Conservation (phyloP, 495 filamentous ascomycete genomes). For the Penicillium parvum region DNA sequence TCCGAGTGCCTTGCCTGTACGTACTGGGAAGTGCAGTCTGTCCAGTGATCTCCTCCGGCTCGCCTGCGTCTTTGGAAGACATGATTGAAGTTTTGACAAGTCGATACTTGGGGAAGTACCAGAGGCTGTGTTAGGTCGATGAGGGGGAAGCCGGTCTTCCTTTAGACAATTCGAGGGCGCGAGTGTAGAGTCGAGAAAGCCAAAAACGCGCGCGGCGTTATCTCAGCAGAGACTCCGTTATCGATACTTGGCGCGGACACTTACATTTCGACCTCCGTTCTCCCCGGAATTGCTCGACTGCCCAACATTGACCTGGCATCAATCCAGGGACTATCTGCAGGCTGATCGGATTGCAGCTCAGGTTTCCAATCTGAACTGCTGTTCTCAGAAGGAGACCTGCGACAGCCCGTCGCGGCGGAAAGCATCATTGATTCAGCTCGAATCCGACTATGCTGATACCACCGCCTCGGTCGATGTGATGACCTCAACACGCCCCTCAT, state of each 20-base stretch:
- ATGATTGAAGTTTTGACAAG: conserved; percentile 42
- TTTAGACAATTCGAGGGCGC: not conserved
- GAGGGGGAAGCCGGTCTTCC: not conserved
- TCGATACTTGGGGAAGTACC: no score
- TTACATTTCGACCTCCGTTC: conserved; percentile 13
- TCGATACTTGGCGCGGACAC: conserved; percentile 28
- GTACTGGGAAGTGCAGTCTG: conserved; percentile 79
- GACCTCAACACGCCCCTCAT: conserved; percentile 57
- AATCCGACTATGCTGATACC: conserved; percentile 32
- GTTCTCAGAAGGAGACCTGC: conserved; percentile 1
- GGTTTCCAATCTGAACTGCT: not conserved
- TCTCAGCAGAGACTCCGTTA: conserved; percentile 29
- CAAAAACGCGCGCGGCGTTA: conserved; percentile 24
- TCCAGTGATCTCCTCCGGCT: conserved; percentile 76
- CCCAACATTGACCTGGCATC: not conserved
- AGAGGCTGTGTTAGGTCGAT: no score
- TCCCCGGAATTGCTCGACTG: conserved; percentile 2
- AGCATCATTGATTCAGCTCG: conserved; percentile 16
- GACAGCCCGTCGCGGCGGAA: conserved; percentile 14
- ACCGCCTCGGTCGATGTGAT: conserved; percentile 48
- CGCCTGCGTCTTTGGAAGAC: conserved; percentile 86
- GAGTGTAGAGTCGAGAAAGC: conserved; percentile 14
- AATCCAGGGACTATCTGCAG: not conserved
- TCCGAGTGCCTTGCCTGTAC: conserved; percentile 26
- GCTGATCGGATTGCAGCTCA: not conserved